phyloP scores from a whole-genome alignment of 768 basidiomycete genomes.

The Russula lepida region DNA sequence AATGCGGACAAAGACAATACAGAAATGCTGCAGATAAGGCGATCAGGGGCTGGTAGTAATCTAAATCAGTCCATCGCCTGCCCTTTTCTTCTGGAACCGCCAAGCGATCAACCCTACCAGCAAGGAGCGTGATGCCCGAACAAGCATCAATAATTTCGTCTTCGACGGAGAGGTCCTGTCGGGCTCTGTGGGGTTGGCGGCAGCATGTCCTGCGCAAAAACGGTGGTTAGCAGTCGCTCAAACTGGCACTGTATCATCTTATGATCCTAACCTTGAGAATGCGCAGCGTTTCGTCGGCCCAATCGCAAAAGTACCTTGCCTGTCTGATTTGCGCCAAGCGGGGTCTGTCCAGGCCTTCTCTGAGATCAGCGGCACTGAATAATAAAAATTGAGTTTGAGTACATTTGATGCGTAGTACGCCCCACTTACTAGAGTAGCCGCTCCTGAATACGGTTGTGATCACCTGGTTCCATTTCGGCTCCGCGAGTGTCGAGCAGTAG shows the following conservation, averaged over 20 bases:
- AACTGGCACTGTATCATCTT: no score
- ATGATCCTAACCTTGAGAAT: background rate
- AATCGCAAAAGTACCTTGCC: background rate
- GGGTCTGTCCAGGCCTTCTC: background rate
- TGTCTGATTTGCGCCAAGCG: background rate
- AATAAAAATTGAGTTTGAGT: background rate
- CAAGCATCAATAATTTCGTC: background rate
- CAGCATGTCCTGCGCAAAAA: background rate
- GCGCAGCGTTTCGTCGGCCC: background rate
- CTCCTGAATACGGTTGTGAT: background rate
- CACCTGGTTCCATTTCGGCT: background rate
- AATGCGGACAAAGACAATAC: background rate
- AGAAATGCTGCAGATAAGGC: background rate
- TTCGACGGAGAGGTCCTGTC: background rate
- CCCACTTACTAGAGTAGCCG: background rate
- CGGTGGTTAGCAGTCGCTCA: background rate
- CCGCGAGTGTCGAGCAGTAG: background rate
- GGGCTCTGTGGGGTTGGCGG: background rate
- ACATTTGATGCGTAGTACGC: background rate
- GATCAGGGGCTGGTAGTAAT: background rate
- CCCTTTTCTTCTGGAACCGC: background rate
- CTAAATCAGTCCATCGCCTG: background rate
- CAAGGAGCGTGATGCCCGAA: background rate
- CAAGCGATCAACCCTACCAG: no score
- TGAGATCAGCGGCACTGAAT: background rate